These are phyloP conservation scores for Taiwanofungus camphoratus DNA, from an alignment of 1,284 basidiomycete species.

Conservation along the genomic window DNA sequence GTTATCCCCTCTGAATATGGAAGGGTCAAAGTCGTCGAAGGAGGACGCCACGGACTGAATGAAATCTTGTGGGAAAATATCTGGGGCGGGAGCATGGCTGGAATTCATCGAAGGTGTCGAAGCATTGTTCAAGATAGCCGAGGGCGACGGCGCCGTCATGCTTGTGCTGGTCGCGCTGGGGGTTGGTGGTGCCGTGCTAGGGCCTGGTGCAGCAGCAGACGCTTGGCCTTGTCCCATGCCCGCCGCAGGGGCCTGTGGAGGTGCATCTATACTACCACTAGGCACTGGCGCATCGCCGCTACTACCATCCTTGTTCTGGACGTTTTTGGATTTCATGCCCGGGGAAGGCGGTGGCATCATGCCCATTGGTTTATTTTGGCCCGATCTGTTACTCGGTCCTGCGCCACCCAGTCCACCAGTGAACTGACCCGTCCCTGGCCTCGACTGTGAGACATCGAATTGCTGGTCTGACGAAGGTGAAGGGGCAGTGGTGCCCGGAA, in stretches of 20 bases:
- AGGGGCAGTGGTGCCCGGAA: constrained; percentile 16
- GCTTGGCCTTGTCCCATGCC: constrained; percentile 7
- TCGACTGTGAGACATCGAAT: constrained; percentile 9
- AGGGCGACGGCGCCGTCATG: constrained; percentile 41
- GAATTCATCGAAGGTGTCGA: constrained; percentile 12
- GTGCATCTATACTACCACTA: constrained; percentile 33
- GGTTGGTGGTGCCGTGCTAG: constrained; percentile 41
- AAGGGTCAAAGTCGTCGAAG: constrained; percentile 40
- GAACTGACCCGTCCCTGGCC: constrained; percentile 19
- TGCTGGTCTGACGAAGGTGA: constrained; percentile 20
- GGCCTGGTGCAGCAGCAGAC: constrained; percentile 2
- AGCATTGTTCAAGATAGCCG: constrained; percentile 33
- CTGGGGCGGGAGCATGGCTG: constrained; percentile 15
- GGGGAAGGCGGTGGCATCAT: constrained; percentile 46
- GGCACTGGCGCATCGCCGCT: constrained; percentile 13
- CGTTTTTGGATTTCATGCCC: constrained; percentile 27
- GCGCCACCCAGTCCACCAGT: constrained; percentile 9
- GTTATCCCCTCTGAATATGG: constrained; percentile 35
- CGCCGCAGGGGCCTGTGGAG: constrained; percentile 39
- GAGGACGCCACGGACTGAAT: neutral
- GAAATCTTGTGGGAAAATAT: constrained; percentile 12
- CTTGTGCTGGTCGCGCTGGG: constrained; percentile 32
- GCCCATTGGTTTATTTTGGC: constrained; percentile 33
- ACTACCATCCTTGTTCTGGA: constrained; percentile 25
- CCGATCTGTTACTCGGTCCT: constrained; percentile 27